Base-by-base conservation (phyloP, 768 basidiomycete genomes). In the Leccinum uliginosum region DNA sequence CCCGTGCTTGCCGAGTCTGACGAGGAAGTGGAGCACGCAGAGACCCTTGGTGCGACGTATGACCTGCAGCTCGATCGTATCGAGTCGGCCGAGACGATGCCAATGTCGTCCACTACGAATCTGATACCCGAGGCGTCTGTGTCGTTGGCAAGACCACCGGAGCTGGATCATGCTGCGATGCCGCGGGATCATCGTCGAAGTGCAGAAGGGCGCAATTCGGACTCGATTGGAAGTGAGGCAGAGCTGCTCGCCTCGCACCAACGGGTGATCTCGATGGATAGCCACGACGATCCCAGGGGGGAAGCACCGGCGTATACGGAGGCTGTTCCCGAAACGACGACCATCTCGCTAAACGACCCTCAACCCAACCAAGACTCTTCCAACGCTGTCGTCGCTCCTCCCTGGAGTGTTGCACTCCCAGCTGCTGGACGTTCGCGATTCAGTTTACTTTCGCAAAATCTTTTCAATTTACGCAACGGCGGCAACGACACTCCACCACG, bases 231-330 rank as follows among this genome's bases (percentile, higher is more conserved):
- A 34, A 71, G 67, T 50, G 63, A 62, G 23, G 50, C 54, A 2
- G 71, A 61, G 26, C 40, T 71, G 1, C 58, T 71, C 30, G 47
- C 35, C 32, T 19, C 51, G 8, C 67, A 70, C 34, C 54, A 48
- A n/a, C 61, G 61, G 14, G 43, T 3, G 0, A 9, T 59, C 10
- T 67, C 65, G 23, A 46, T 11, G 24, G 57, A 52, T 14, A 19
- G 15, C 14, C n/a, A 17, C 17, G 46, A 24, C 12, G 80, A 78
- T 63, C 76, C 79, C 9, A 73, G 83, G 59, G 89, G 86, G 23
- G 82, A 83, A 40, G 84, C 85, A 6, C 88, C 89, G 4, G 70
- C 87, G 0, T 91, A 91, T 68, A 81, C 79, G 51, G 86, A 89
- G 61, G 61, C 57, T 29, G 55, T 60, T 34, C 65, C 71, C 40